Evolutionary conservation across 495 filamentous ascomycete genomes (phyloP).

Genomic region (Xanthoparmelia taractica): DNA sequence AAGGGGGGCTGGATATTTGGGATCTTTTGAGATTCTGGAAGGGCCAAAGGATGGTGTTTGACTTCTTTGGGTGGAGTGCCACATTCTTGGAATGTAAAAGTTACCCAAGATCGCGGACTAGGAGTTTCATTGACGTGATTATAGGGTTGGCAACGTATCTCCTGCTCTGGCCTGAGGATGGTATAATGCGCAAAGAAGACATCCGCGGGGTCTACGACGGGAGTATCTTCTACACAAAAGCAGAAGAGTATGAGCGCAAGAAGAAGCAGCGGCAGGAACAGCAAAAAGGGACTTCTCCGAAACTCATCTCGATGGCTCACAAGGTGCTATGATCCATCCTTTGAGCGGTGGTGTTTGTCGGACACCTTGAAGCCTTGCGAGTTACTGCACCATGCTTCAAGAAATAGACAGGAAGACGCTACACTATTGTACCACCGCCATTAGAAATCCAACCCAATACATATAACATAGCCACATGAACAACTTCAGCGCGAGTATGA

Average conservation of each 20-base stretch:
- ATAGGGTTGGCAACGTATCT: conserved; percentile 38
- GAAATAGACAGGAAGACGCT: no score
- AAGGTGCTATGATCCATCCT: background rate
- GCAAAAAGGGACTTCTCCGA: background rate
- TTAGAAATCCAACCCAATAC: no score
- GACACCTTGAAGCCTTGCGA: no score
- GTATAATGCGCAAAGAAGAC: conserved; percentile 42
- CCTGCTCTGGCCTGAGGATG: conserved; percentile 39
- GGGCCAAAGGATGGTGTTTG: conserved; percentile 38
- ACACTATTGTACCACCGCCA: no score
- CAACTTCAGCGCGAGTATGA: no score
- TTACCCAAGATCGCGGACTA: background rate
- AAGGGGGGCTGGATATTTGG: conserved; percentile 28
- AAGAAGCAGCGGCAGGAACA: background rate
- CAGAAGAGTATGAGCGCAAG: conserved; percentile 2
- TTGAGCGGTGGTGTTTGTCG: no score
- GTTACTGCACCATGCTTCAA: no score
- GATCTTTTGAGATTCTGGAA: conserved; percentile 33
- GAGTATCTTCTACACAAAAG: conserved; percentile 24
- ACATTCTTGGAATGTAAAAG: conserved; percentile 21
- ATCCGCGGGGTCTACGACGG: conserved; percentile 38
- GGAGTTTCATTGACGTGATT: background rate
- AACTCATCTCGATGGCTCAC: background rate
- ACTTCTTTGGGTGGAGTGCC: conserved; percentile 40
- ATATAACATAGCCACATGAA: no score